These are phyloP conservation scores for Leptodontidium sp. DNA, from an alignment of 2,329 filamentous ascomycete species.

Conservation along the genomic window DNA sequence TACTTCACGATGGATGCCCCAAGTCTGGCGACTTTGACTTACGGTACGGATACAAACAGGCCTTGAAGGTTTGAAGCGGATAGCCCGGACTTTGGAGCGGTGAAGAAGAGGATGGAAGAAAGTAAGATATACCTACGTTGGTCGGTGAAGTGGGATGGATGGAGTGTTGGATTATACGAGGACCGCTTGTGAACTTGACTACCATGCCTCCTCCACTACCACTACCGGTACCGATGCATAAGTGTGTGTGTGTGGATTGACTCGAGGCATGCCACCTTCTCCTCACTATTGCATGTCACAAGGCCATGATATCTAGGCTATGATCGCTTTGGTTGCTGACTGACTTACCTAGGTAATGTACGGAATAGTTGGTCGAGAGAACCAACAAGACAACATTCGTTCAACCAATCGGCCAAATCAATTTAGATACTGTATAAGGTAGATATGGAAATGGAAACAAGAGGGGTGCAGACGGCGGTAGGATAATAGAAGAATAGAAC, in stretches of 20 bases:
- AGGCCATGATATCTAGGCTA: conserved; percentile 11
- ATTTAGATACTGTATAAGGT: not conserved
- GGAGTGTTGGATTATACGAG: not conserved
- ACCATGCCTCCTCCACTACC: not conserved
- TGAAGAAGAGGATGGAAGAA: conserved; percentile 7
- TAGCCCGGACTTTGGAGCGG: conserved; percentile 15
- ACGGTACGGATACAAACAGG: not conserved
- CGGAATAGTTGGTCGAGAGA: not conserved
- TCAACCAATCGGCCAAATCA: not conserved
- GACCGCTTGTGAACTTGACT: conserved; percentile 1
- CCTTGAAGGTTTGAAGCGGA: not conserved
- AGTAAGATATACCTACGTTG: not conserved
- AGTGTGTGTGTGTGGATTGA: conserved; percentile 1
- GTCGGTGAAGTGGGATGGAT: conserved; percentile 1
- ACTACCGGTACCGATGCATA: not conserved
- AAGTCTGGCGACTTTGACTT: not conserved
- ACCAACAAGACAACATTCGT: not conserved
- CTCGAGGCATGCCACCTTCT: not conserved
- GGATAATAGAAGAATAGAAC: not conserved
- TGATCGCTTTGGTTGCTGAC: not conserved
- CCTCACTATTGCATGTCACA: not conserved
- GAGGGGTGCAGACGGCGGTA: not conserved
- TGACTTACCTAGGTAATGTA: too few relatives aligned
- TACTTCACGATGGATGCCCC: not conserved
- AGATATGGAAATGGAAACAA: not conserved